Percentiles rank a stretch among this genome's conserved stretches.
Conservation (phyloP, 352 stramenopile species). For the Phytopythium litorale region DNA sequence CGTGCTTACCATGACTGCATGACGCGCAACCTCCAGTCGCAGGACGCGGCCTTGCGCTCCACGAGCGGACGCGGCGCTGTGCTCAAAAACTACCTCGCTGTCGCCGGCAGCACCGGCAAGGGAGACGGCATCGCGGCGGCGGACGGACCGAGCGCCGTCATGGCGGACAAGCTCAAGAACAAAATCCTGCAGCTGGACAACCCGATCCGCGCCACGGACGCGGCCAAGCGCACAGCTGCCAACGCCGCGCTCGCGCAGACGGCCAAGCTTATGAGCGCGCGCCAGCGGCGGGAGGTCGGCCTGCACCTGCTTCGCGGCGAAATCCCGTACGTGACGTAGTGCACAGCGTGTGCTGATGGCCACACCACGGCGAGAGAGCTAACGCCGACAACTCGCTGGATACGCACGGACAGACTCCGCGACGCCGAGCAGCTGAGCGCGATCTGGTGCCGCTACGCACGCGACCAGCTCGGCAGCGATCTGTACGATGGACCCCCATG, state of each 20-base stretch:
- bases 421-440: conserved; percentile 58
- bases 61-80: conserved; percentile 4
- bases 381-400: neutral
- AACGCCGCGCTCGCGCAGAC: conserved; percentile 38
- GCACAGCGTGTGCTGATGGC: neutral
- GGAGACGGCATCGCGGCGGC: conserved; percentile 4
- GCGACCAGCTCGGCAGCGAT: conserved; percentile 46
- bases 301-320: conserved; percentile 47
- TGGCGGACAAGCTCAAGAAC: conserved; percentile 64
- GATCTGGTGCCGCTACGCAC: conserved; percentile 63
- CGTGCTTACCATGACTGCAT: neutral
- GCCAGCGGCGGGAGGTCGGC: conserved; percentile 46
- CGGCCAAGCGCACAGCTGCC: conserved; percentile 19
- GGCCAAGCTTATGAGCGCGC: conserved; percentile 55
- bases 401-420: conserved; percentile 16
- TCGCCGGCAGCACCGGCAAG: conserved; percentile 7
- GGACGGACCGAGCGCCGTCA: conserved; percentile 2
- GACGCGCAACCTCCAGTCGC: neutral
- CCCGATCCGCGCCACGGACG: conserved; percentile 41
- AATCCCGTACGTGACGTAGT: conserved; percentile 33
- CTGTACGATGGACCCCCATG: neutral
- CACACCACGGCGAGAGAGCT: neutral
- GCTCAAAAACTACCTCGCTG: conserved; percentile 25
- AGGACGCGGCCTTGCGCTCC: conserved; percentile 11
- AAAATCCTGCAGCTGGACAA: conserved; percentile 81